Evolutionary conservation across 2,329 filamentous ascomycete species (phyloP), one percentile per base, ranked within the genome.

Genomic region (Colletotrichum eremochloae): DNA sequence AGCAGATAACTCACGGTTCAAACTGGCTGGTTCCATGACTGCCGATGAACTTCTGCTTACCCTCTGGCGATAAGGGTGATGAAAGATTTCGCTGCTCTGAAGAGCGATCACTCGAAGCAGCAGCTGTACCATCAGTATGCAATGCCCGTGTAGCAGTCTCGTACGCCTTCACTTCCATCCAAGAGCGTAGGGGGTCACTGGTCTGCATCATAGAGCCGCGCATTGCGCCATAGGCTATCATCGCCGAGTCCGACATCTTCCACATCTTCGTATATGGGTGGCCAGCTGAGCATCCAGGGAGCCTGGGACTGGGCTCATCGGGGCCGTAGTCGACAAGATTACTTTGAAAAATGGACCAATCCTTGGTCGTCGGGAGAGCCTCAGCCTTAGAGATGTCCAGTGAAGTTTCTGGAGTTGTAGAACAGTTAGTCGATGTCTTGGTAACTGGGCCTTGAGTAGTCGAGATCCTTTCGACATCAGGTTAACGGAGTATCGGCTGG

Each of bases 191-290:
- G 2, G 80, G 76, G 29, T 78, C 77, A 0, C 74, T 72, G 3
- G 74, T 72, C 15, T 58, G 48, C 15, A 73, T 72, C 15, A 75
- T 70, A 8, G 78, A 76, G 1, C 80, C 80, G 24, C 78, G 78
- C 79, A 83, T 80, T 18, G 79, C 77, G 11, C 75, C 75, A 67
- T 82, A 83, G 1, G 81, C 78, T 62, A 77, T 74, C 52, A 82
- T 71, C 55, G 74, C 76, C 2, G 77, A 76, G n/a, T 76, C 67
- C 6, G 77, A 75, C 44, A 80, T 56, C 46, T 55, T 71, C 76
- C 76, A 76, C 8, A 67, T 63, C 56, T 70, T 72, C 52, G 66
- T 74, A 31, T 66, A 57, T 6, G 67, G 67, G 42, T 72, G 64
- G 8, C 72, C 68, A 15, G 74, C 60, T 18, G 74, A 71, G 60